These are phyloP conservation scores for Entomortierella beljakovae DNA, from an alignment of 192 early-diverging fungal species.

Conservation along the genomic window DNA sequence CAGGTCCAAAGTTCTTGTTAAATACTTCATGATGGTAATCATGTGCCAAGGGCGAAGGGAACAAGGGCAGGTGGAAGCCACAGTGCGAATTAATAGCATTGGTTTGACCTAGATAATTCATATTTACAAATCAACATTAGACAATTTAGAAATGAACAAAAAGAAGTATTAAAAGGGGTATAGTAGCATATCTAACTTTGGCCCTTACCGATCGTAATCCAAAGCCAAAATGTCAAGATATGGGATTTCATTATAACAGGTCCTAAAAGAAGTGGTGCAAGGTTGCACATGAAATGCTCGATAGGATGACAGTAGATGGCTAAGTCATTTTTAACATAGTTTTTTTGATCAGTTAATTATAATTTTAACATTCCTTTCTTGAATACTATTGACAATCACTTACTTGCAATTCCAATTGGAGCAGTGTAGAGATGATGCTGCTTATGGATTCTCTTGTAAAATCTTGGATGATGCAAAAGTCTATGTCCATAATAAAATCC, in stretches of 20 bases:
- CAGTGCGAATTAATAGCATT: slow-evolving; percentile 79
- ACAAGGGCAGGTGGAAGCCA: slow-evolving; percentile 82
- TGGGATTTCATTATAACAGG: slow-evolving; percentile 69
- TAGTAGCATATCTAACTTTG: background rate
- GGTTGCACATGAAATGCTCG: slow-evolving; percentile 70
- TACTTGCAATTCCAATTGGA: slow-evolving; percentile 78
- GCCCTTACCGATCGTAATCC: slow-evolving; percentile 72
- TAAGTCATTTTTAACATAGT: background rate
- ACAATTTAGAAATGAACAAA: too few species aligned
- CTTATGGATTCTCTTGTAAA: slow-evolving; percentile 86
- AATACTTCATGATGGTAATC: slow-evolving; percentile 82
- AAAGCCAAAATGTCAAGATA: slow-evolving; percentile 73
- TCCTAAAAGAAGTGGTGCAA: slow-evolving; percentile 70
- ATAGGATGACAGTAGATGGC: slow-evolving; percentile 75
- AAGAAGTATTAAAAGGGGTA: background rate
- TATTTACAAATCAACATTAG: background rate
- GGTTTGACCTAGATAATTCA: slow-evolving; percentile 28
- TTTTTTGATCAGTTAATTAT: background rate
- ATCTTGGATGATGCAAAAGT: slow-evolving; percentile 70
- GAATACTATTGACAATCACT: slow-evolving; percentile 13
- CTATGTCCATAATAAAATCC: slow-evolving; percentile 82
- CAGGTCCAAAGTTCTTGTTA: slow-evolving; percentile 67
- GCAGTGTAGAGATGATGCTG: slow-evolving; percentile 80
- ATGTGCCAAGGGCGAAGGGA: slow-evolving; percentile 72
- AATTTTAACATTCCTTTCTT: background rate